Percentiles rank a stretch among this genome's conserved stretches.
phyloP scores from a whole-genome alignment of 2,329 filamentous ascomycete genomes.

The Arthrinium phaeospermum region DNA sequence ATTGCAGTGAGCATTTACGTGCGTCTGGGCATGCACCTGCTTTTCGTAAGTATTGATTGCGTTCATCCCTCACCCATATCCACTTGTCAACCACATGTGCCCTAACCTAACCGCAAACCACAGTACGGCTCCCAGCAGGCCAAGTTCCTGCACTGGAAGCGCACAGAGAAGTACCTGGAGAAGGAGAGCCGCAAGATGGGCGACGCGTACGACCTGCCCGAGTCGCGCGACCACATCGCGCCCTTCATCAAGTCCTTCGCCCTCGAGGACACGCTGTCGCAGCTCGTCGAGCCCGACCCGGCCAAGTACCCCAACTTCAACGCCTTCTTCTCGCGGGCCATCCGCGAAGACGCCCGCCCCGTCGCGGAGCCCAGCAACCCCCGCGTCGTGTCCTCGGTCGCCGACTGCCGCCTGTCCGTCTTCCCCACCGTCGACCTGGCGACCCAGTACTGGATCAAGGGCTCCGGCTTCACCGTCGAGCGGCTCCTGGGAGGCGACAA shows the following conservation, averaged over 20 bases:
- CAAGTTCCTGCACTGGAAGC: conserved; percentile 5
- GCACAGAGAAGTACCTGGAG: background rate
- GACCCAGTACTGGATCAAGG: conserved; percentile 3
- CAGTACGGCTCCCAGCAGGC: background rate
- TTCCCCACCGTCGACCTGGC: background rate
- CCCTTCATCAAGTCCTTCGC: background rate
- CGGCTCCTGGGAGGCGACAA: background rate
- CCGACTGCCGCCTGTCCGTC: background rate
- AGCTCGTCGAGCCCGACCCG: background rate
- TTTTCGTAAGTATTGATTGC: background rate
- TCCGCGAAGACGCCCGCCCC: background rate
- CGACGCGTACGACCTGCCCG: background rate
- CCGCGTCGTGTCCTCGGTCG: background rate
- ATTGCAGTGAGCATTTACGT: background rate
- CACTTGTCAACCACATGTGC: background rate
- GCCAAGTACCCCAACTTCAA: background rate
- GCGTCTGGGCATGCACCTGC: background rate
- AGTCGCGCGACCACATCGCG: background rate
- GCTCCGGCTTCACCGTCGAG: background rate
- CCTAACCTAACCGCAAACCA: background rate
- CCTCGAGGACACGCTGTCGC: background rate
- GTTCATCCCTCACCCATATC: background rate
- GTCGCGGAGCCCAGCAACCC: background rate
- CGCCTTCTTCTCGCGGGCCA: conserved; percentile 7
- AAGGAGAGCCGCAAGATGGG: conserved; percentile 6